Evolutionary conservation across 1,139 yeast genomes (phyloP), one percentile per base, ranked within the genome.

Genomic region (Yamadazyma epiphylla): DNA sequence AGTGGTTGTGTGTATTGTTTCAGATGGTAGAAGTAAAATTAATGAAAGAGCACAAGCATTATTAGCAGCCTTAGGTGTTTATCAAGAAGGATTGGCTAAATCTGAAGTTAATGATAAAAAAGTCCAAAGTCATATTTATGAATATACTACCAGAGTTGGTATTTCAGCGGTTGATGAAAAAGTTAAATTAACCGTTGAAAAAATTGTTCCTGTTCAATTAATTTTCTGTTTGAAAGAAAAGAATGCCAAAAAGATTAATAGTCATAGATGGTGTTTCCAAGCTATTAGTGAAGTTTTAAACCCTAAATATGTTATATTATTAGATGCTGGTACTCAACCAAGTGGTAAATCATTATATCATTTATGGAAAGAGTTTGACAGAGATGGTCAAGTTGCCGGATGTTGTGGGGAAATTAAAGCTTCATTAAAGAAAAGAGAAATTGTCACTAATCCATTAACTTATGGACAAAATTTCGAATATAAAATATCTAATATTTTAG

Each of bases 351-450:
- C 74, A 1, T 53, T 68, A 33, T 68, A 67, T 41, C 70, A 67
- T 40, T 54, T 68, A 37, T 68, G 74, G 74, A 68, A 67, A 39
- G 73, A 67, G 36, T 68, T 68, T 37, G 72, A 66, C 40, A 52
- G 58, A 32, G 74, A 68, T 37, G 62, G 67, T n/a, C 60, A 55
- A 35, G 74, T 68, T 14, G 74, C 74, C 2, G 74, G 74, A 26
- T 71, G 74, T 5, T 68, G 74, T 60, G 74, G 74, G 15, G 74
- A 68, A 41, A 68, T 68, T 39, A 67, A 65, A 34, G 71, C 73
- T 0, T 54, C 64, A 9, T 56, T 67, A 41, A 55, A 55, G 29
- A 64, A 60, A 37, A 44, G 64, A 25, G 73, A 67, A 44, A 52
- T 68, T 39, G 36, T 63, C 22, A 64, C 71, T 19, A 68, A 68